Evolutionary conservation across 139 green algal genomes (phyloP).

Genomic region (Auxenochlorella protothecoides): DNA sequence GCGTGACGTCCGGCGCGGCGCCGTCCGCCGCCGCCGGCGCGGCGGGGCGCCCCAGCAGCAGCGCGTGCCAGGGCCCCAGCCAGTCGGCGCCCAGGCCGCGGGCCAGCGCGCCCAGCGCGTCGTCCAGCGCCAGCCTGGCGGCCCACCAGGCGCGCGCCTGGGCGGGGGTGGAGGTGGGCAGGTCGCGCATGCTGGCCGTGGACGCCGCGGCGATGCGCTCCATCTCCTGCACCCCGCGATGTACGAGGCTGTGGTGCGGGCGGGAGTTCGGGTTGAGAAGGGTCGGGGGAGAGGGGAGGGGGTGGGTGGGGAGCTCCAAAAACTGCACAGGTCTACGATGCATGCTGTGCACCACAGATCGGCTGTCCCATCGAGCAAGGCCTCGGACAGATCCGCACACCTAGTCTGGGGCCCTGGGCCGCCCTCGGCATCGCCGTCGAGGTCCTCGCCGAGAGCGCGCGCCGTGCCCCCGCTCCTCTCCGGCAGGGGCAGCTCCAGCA

Average conservation of each 20-base stretch:
- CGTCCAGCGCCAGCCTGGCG: slow-evolving; percentile 44
- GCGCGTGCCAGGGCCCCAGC: slow-evolving; percentile 53
- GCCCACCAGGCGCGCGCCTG: slow-evolving; percentile 37
- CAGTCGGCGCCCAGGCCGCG: slow-evolving; percentile 37
- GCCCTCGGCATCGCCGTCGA: too few relatives aligned
- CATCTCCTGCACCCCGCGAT: slow-evolving; percentile 24
- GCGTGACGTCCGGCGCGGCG: not conserved
- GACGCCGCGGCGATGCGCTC: slow-evolving; percentile 38
- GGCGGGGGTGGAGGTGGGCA: slow-evolving; percentile 12
- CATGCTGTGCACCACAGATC: too few relatives aligned
- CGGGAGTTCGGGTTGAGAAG: too few relatives aligned
- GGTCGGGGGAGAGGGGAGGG: too few relatives aligned
- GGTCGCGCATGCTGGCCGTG: slow-evolving; percentile 41
- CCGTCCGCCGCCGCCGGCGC: not conserved
- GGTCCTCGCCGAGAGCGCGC: too few relatives aligned
- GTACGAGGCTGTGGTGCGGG: not conserved
- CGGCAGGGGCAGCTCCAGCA: too few relatives aligned
- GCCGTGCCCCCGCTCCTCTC: too few relatives aligned
- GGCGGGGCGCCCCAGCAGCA: slow-evolving; percentile 6
- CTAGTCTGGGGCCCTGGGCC: too few relatives aligned
- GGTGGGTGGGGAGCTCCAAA: too few relatives aligned
- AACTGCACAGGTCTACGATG: too few relatives aligned
- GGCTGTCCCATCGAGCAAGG: too few relatives aligned
- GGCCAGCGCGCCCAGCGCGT: slow-evolving; percentile 38
- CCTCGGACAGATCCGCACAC: too few relatives aligned